Percentiles rank a stretch among this genome's conserved stretches.
These are phyloP conservation scores for Cladosporium sp. DNA, from an alignment of 2,329 filamentous ascomycete genomes.

Conservation along the genomic window DNA sequence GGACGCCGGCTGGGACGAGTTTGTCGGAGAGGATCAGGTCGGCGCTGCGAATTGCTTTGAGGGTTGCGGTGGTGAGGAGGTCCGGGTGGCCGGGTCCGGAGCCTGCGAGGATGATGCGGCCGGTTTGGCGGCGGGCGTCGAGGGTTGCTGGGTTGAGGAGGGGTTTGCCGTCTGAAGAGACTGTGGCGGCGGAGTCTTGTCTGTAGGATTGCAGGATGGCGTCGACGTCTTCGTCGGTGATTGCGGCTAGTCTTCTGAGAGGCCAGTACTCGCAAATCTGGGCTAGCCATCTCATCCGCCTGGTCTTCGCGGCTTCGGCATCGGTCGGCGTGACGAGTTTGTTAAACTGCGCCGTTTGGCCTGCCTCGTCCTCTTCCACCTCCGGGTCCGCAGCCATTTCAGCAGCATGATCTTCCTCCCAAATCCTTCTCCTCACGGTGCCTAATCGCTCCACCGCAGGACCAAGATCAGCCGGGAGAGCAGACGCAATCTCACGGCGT, in stretches of 20 bases:
- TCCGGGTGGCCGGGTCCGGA: constrained; percentile 91
- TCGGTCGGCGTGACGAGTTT: constrained; percentile 71
- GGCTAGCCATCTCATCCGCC: constrained; percentile 85
- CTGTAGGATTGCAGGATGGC: constrained; percentile 69
- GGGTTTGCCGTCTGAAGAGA: constrained; percentile 23
- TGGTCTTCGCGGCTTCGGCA: constrained; percentile 65
- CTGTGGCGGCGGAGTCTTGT: constrained; percentile 31
- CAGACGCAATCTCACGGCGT: constrained; percentile 77
- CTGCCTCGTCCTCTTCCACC: constrained; percentile 56
- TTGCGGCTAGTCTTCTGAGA: constrained; percentile 69
- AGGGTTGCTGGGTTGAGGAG: constrained; percentile 25
- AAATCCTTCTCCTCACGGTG: constrained; percentile 63
- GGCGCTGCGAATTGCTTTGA: constrained; percentile 68
- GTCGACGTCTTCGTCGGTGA: constrained; percentile 76
- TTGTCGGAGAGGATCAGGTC: constrained; percentile 83
- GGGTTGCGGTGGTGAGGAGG: constrained; percentile 76
- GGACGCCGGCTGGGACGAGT: constrained; percentile 75
- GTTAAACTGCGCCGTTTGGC: constrained; percentile 81
- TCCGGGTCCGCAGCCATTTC: constrained; percentile 41
- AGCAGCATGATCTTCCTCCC: constrained; percentile 65
- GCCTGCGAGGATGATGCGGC: constrained; percentile 80
- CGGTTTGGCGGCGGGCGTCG: constrained; percentile 40
- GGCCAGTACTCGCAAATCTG: constrained; percentile 99
- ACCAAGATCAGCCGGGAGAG: constrained; percentile 71
- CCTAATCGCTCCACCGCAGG: constrained; percentile 73